Conservation (phyloP, 495 filamentous ascomycete genomes). For the Aspergillus mulundensis region DNA sequence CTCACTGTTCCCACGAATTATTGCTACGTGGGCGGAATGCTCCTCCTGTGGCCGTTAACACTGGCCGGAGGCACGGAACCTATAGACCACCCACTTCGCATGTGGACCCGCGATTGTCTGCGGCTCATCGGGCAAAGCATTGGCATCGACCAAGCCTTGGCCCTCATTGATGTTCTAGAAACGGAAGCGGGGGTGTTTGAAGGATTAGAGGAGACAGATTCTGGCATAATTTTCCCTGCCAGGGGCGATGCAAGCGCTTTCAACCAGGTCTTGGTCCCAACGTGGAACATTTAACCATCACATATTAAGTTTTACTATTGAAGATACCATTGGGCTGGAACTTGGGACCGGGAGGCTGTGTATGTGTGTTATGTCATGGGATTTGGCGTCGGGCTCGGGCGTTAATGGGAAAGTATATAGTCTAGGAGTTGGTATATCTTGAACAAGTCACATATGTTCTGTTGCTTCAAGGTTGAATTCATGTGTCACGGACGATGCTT, state of each 20-base stretch:
- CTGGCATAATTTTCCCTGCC: background rate
- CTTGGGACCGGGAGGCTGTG: background rate
- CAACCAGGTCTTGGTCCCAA: slow-evolving; percentile 9
- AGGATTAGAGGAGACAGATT: slow-evolving; percentile 10
- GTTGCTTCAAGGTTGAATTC: background rate
- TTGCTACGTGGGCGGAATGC: slow-evolving; percentile 37
- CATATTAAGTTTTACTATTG: background rate
- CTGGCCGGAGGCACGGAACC: slow-evolving; percentile 37
- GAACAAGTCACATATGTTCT: background rate
- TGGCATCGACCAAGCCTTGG: slow-evolving; percentile 47
- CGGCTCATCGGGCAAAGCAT: slow-evolving; percentile 40
- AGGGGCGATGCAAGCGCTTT: background rate
- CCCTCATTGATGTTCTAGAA: slow-evolving; percentile 36
- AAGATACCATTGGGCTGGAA: background rate
- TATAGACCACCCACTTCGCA: slow-evolving; percentile 28
- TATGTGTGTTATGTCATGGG: background rate
- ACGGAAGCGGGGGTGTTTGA: slow-evolving; percentile 29
- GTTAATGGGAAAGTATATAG: background rate
- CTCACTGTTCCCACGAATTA: slow-evolving; percentile 13
- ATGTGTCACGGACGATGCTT: background rate
- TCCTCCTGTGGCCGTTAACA: slow-evolving; percentile 49
- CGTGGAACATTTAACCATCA: background rate
- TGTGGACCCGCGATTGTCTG: slow-evolving; percentile 43
- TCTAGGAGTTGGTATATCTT: background rate
- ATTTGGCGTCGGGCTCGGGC: background rate